Conservation (phyloP, 441 rosid genomes). For the Geranium incanum region DNA sequence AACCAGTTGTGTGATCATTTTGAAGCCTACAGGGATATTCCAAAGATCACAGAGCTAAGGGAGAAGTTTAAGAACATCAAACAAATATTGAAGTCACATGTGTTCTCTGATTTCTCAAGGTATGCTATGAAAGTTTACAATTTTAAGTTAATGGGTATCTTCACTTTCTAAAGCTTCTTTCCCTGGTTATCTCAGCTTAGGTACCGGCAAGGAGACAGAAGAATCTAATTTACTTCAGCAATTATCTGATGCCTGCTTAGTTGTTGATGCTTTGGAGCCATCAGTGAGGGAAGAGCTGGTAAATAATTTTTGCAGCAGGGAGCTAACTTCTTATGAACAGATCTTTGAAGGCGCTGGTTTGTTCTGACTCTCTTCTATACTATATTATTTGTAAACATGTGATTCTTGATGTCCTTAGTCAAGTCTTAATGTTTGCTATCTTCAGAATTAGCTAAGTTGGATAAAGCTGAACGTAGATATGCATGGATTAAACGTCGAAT, state of each 20-base stretch:
- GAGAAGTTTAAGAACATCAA: slow-evolving; percentile 93
- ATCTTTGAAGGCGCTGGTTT: slow-evolving; percentile 99
- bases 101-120: slow-evolving; percentile 97
- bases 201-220: slow-evolving; percentile 95
- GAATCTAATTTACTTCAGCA: slow-evolving; percentile 83
- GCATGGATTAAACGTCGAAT: slow-evolving; percentile 99
- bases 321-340: slow-evolving; percentile 96
- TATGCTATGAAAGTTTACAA: slow-evolving; percentile 18
- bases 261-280: slow-evolving; percentile 96
- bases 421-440: slow-evolving; percentile 20
- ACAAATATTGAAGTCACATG: slow-evolving; percentile 92
- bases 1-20: slow-evolving; percentile 95
- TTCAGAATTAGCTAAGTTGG: slow-evolving; percentile 92
- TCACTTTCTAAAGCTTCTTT: slow-evolving; percentile 15
- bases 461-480: slow-evolving; percentile 91
- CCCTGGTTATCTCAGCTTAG: slow-evolving; percentile 63
- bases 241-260: slow-evolving; percentile 92
- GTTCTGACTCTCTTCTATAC: slow-evolving; percentile 21
- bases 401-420: not conserved
- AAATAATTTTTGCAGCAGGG: slow-evolving; percentile 94
- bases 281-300: slow-evolving; percentile 99
- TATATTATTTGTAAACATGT: not conserved
- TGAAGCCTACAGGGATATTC: slow-evolving; percentile 95
- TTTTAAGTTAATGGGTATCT: slow-evolving; percentile 3
- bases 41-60: slow-evolving; percentile 92